Evolutionary conservation across 768 basidiomycete genomes (phyloP).

Genomic region (Calocera viscosa): DNA sequence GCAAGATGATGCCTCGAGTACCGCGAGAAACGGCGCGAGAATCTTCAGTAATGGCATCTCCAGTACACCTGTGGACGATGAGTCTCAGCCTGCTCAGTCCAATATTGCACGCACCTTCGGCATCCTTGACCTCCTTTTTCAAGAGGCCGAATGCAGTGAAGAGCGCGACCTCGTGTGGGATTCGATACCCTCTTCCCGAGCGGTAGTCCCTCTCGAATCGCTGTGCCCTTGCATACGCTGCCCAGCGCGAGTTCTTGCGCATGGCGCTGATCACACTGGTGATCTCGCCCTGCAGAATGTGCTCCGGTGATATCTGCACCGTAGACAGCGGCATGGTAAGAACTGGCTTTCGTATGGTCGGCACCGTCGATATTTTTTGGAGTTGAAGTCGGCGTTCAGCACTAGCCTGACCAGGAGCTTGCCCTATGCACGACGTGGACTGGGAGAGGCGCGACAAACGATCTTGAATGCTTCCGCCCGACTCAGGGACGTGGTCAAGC

Average conservation of each 20-base stretch:
- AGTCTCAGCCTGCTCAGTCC: not conserved
- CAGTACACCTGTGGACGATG: slow-evolving; percentile 39
- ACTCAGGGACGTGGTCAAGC: no score
- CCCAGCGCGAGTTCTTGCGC: slow-evolving; percentile 98
- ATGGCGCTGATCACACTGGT: slow-evolving; percentile 83
- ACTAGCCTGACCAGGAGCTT: no score
- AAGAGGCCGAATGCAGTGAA: slow-evolving; percentile 85
- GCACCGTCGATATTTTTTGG: not conserved
- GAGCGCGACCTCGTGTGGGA: slow-evolving; percentile 66
- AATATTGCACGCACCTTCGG: slow-evolving; percentile 44
- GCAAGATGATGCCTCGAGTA: slow-evolving; percentile 85
- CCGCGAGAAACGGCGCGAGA: slow-evolving; percentile 78
- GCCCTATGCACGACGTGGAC: no score
- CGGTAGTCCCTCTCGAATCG: slow-evolving; percentile 8
- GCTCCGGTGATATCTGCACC: slow-evolving; percentile 43
- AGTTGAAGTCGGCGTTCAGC: no score
- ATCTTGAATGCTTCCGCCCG: no score
- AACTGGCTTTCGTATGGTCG: not conserved
- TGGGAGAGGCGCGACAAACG: no score
- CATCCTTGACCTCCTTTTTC: slow-evolving; percentile 54
- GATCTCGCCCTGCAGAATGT: slow-evolving; percentile 82
- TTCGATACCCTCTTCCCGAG: slow-evolving; percentile 61
- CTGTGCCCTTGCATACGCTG: slow-evolving; percentile 35
- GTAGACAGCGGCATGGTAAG: not conserved
- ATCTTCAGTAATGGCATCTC: slow-evolving; percentile 48